Base-by-base conservation (phyloP, 768 basidiomycete species). In the Auricularia sp. region DNA sequence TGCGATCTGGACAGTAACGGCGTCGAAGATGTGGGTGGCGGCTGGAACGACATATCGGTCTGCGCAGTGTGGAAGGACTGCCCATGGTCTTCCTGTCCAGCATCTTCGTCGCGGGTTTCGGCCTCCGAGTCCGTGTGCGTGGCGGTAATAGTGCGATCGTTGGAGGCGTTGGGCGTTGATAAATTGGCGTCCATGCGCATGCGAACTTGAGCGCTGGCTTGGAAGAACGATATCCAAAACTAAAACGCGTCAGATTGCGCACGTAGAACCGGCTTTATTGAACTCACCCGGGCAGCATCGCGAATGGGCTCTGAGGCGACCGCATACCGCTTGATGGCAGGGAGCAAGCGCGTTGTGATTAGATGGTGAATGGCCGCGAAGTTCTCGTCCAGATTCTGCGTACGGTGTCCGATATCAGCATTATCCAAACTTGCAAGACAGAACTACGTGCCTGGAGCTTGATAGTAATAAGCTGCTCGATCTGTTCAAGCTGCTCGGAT, bases 211-310 rank as follows among this genome's bases (percentile, higher is more conserved):
- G 96, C 95, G 8, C 94, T 93, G 66, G 90, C 85, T 71, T 98
- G 94, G 72, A 94, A 98, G 80, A 99, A 98, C 0, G 91, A 89
- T 3, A 88, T 88, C 95, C 96, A 98, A 74, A 98, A 98, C 95
- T 96, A 33, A 3, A 58, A 11, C 21, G 16, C 16, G n/a, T 47
- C 24, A 16, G 56, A 16, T 4, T 44, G 37, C 37, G 3, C 14
- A 7, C 39, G 63, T 39, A 34, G 21, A 56, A 14, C 24, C 3
- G 54, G 7, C 45, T 35, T 11, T 35, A 44, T 8, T 0, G 33
- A 3, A 76, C 85, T 65, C 69, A 93, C 96, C 80, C 90, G 90
- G 10, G 94, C 92, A 34, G 93, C 91, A 68, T 98, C 93, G 66
- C 89, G 81, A 36, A 94, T 92, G 3, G 93, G 89, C 71, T 94